Conservation (phyloP, 2,329 filamentous ascomycete species). For the Chaetomium sp. region DNA sequence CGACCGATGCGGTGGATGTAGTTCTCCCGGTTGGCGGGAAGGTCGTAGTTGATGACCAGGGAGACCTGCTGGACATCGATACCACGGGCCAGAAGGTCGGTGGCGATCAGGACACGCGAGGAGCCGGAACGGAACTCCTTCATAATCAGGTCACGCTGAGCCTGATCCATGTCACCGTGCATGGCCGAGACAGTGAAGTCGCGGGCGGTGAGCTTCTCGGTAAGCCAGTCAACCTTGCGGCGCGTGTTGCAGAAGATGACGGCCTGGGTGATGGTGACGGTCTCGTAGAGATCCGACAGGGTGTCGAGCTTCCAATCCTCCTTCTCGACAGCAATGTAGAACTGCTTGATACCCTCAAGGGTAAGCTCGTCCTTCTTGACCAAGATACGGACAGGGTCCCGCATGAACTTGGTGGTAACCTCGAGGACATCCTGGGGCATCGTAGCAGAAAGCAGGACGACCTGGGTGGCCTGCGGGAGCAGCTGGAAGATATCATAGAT, state of each 20-base stretch:
- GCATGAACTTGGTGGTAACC: constrained; percentile 99
- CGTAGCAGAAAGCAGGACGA: constrained; percentile 95
- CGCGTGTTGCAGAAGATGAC: constrained; percentile 99
- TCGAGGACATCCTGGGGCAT: constrained; percentile 99
- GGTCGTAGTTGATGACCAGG: constrained; percentile 99
- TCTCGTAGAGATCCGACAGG: constrained; percentile 98
- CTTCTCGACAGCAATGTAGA: constrained; percentile 99
- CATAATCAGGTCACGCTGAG: constrained; percentile 98
- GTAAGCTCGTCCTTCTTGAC: constrained; percentile 99
- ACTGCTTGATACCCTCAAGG: constrained; percentile 99
- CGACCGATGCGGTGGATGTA: constrained; percentile 99
- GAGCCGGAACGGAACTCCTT: constrained; percentile 99
- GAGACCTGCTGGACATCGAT: constrained; percentile 99
- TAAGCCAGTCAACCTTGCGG: constrained; percentile 99
- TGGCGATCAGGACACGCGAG: constrained; percentile 97
- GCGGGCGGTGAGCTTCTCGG: constrained; percentile 96
- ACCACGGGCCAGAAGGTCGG: constrained; percentile 96
- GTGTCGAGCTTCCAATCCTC: constrained; percentile 99
- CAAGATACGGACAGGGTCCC: constrained; percentile 95
- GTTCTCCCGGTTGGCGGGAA: constrained; percentile 98
- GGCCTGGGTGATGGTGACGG: constrained; percentile 97
- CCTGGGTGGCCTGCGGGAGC: constrained; percentile 95
- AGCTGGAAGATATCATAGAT: constrained; percentile 99
- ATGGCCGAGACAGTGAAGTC: constrained; percentile 99
- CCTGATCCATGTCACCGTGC: constrained; percentile 99